Evolutionary conservation across 192 early-diverging fungal species (phyloP), one percentile per base, ranked within the genome.

Genomic region (Diversispora epigaea): DNA sequence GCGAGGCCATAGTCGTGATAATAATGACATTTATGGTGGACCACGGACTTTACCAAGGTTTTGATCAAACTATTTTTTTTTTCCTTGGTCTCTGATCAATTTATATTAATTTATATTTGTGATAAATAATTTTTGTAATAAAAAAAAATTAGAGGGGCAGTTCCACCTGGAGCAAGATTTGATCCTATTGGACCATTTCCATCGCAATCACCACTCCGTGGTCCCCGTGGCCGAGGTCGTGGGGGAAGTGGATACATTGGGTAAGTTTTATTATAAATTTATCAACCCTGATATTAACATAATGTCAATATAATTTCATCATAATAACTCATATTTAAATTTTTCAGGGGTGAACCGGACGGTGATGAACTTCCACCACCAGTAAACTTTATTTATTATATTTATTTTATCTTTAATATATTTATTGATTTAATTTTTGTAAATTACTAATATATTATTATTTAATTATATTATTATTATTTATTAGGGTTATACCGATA

Each of bases 151-250:
- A 84, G 87, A 71, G 91, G 88, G 25, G 85, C 91, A 32, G 91
- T 93, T 58, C 93, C 93, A 9, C 87, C 94, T 12, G 94, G 94
- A 25, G 96, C 96, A 10, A 86, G 95, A 21, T 98, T 95, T 80
- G 94, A 98, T 79, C 96, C 96, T 6, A 93, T 96, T 74, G 86
- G 86, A 15, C 96, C 96, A 11, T 93, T 93, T 76, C 91, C 88
- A 14, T 67, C 77, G 6, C 52, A 61, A 64, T 86, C 86, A n/a
- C 71, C 75, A 19, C 76, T n/a, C n/a, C n/a, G n/a, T n/a, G 82
- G 49, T 64, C 76, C 15, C 67, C 71, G 32, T n/a, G 82, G 78
- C 17, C 76, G 82, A 52, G 82, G 87, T 46, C 68, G 73, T 41
- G 73, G 84, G 40, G 80, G 82, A 21, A 71, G 73, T n/a, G n/a